phyloP scores from a whole-genome alignment of 306 rosid genomes.

The Oemleria cerasiformis region DNA sequence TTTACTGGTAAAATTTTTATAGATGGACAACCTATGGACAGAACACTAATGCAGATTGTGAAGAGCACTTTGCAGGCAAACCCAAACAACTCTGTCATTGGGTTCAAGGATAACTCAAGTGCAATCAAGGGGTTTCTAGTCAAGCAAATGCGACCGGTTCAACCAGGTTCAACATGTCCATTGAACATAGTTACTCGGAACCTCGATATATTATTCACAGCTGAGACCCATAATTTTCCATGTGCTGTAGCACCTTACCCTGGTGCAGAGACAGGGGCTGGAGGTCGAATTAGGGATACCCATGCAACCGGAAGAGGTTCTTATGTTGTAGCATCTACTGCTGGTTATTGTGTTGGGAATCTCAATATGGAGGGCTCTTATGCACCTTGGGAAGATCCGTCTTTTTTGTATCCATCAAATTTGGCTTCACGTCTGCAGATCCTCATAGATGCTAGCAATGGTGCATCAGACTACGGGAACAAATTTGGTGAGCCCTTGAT shows the following conservation, averaged over 20 bases:
- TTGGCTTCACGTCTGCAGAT: slow-evolving; percentile 84
- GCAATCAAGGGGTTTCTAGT: slow-evolving; percentile 79
- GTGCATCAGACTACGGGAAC: slow-evolving; percentile 94
- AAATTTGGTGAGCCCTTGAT: slow-evolving; percentile 98
- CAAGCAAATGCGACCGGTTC: slow-evolving; percentile 58
- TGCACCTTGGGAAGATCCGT: slow-evolving; percentile 92
- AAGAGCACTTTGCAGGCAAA: slow-evolving; percentile 79
- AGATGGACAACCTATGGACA: slow-evolving; percentile 64
- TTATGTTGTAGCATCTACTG: slow-evolving; percentile 80
- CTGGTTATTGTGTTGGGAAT: slow-evolving; percentile 95
- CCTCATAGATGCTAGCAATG: slow-evolving; percentile 81
- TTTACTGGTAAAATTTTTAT: slow-evolving; percentile 72
- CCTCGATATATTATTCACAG: slow-evolving; percentile 77
- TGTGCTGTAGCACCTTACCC: slow-evolving; percentile 98
- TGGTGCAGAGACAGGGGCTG: slow-evolving; percentile 93
- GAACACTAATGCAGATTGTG: slow-evolving; percentile 89
- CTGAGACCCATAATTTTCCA: slow-evolving; percentile 94
- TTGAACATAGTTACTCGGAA: slow-evolving; percentile 34
- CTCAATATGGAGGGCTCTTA: slow-evolving; percentile 61
- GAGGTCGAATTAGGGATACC: slow-evolving; percentile 94
- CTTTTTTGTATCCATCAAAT: slow-evolving; percentile 79
- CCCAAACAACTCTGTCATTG: slow-evolving; percentile 80
- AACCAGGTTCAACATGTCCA: slow-evolving; percentile 68
- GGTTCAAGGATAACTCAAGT: slow-evolving; percentile 94
- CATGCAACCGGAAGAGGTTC: slow-evolving; percentile 97